phyloP scores from a whole-genome alignment of 345 rosid species.

The Populus nigra region DNA sequence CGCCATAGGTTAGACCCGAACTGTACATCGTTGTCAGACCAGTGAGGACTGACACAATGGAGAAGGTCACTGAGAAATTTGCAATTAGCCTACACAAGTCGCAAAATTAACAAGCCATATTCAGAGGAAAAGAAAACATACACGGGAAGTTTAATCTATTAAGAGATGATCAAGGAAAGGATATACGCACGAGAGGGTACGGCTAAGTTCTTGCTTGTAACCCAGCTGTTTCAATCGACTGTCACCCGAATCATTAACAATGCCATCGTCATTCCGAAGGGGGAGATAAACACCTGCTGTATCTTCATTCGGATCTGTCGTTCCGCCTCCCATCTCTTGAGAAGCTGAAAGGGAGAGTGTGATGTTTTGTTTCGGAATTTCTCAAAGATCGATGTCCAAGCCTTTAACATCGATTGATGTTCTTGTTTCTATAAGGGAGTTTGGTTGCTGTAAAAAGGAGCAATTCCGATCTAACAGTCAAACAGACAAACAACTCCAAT shows the following conservation, averaged over 20 bases:
- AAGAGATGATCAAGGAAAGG: background rate
- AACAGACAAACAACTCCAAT: background rate
- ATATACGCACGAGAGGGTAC: slow-evolving; percentile 47
- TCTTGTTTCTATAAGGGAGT: background rate
- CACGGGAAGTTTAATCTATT: background rate
- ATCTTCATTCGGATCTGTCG: background rate
- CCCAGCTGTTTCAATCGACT: slow-evolving; percentile 46
- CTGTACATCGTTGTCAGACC: slow-evolving; percentile 49
- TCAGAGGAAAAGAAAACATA: background rate
- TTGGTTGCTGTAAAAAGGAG: background rate
- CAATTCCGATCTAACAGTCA: background rate
- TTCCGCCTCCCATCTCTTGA: background rate
- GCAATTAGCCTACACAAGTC: slow-evolving; percentile 33
- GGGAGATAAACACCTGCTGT: background rate
- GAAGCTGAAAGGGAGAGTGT: background rate
- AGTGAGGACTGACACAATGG: slow-evolving; percentile 45
- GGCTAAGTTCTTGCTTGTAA: slow-evolving; percentile 59
- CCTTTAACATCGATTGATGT: background rate
- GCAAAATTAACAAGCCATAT: background rate
- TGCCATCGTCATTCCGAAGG: background rate
- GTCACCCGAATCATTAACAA: slow-evolving; percentile 11
- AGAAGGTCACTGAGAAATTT: slow-evolving; percentile 52
- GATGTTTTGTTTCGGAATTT: background rate
- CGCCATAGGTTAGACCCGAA: slow-evolving; percentile 47
- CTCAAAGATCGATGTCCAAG: background rate